Base-by-base conservation (phyloP, 164 flowering plant species). In the Macadamia tetraphylla region DNA sequence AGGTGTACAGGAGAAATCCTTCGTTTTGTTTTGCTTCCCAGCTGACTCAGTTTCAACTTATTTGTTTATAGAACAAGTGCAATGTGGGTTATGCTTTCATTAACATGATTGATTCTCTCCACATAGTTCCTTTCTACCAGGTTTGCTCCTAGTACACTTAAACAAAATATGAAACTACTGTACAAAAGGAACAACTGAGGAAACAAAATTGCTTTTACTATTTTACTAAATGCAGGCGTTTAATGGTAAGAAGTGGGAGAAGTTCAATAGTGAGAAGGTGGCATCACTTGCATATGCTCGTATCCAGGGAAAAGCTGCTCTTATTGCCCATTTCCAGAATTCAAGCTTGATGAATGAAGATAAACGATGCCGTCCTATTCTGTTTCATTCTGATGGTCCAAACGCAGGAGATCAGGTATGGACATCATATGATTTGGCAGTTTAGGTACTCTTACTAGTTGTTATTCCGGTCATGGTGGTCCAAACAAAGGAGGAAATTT, bases 291-390 rank as follows among this genome's bases (percentile, higher is more conserved):
- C 97, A 29, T 91, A 89, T 81, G 97, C 92, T 61, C 84, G 97
- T 11, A 91, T 91, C 67, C 97, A 91, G 69, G 97, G 97, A 61
- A 91, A 89, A 74, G 71, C 85, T 65, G 94, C 97, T 73, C 84
- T 91, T 2, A 73, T 91, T 76, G 87, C 97, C 30, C 97, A 91
- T 80, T 91, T 91, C 75, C 97, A 91, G 76, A 89, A 91, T 73
- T 91, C 97, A 13, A 91, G 97, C 80, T 80, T 91, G 86, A 91
- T 91, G 97, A 91, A 91, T 66, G 97, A 91, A 74, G 97, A 91
- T 81, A 91, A 91, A 64, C 86, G 97, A 10, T 91, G 97, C 76
- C 91, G 93, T 29, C 97, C 97, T 65, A 89, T 91, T 76, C 91
- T 91, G 55, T 89, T 91, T 71, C 81, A 85, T 67, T 85, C 94